Evolutionary conservation across 371 early-diverging fungal genomes (phyloP).

Genomic region (Syncephalastrum monosporum): DNA sequence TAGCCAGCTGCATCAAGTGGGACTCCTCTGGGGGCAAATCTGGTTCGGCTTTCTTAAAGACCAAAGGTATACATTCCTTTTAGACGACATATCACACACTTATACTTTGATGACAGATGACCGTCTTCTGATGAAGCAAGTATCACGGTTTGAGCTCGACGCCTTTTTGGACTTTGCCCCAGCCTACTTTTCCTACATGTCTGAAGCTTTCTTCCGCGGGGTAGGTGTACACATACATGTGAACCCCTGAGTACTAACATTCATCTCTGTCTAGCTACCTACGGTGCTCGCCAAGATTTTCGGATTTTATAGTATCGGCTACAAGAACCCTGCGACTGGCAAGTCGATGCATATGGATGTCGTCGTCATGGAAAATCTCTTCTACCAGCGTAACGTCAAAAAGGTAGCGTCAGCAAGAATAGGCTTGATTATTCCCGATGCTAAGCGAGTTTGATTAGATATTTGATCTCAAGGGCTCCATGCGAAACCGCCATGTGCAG

Average conservation of each 20-base stretch:
- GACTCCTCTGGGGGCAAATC: constrained; percentile 92
- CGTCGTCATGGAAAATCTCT: constrained; percentile 96
- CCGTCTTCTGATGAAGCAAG: constrained; percentile 91
- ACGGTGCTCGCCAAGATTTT: constrained; percentile 93
- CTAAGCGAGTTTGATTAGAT: constrained; percentile 41
- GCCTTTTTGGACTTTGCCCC: constrained; percentile 94
- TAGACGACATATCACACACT: not conserved
- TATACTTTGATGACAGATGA: constrained; percentile 59
- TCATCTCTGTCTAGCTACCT: constrained; percentile 52
- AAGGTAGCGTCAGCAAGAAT: constrained; percentile 35
- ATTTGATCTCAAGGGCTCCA: constrained; percentile 96
- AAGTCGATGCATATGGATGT: constrained; percentile 87
- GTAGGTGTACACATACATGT: constrained; percentile 23
- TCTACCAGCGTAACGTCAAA: constrained; percentile 79
- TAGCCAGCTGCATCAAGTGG: constrained; percentile 88
- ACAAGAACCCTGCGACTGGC: constrained; percentile 81
- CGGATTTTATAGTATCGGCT: constrained; percentile 90
- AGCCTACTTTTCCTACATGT: constrained; percentile 91
- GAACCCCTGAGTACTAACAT: not conserved
- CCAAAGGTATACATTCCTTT: constrained; percentile 41
- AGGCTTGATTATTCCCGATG: not conserved
- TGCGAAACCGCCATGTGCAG: constrained; percentile 92
- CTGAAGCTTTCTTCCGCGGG: constrained; percentile 81
- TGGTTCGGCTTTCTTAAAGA: constrained; percentile 90
- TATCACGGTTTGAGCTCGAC: constrained; percentile 85